Percentiles rank a stretch among this genome's conserved stretches.
Evolutionary conservation across 169 alveolate species (phyloP).

Genomic region (Cryptosporidium ryanae): DNA sequence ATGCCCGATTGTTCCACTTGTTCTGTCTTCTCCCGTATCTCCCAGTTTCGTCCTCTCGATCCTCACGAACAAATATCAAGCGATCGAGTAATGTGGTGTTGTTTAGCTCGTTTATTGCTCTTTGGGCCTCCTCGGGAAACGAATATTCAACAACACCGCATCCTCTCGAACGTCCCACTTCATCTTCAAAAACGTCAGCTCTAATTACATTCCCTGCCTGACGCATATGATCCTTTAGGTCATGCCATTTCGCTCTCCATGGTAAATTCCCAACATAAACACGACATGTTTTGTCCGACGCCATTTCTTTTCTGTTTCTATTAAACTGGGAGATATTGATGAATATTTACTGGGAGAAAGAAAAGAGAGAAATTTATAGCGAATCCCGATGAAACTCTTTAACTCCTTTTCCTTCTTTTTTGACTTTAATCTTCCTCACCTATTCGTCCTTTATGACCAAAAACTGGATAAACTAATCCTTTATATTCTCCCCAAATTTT

Average conservation of each 20-base stretch:
- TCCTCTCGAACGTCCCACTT: slow-evolving; percentile 89
- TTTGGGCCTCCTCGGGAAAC: slow-evolving; percentile 83
- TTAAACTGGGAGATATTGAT: not conserved
- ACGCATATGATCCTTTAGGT: slow-evolving; percentile 90
- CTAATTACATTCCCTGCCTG: slow-evolving; percentile 90
- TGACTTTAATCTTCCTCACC: slow-evolving; percentile 7
- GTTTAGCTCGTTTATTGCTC: slow-evolving; percentile 84
- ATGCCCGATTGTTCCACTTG: slow-evolving; percentile 58
- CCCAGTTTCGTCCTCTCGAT: slow-evolving; percentile 80
- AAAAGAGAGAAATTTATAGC: slow-evolving; percentile 11
- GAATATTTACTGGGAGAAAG: slow-evolving; percentile 17
- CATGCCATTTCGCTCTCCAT: slow-evolving; percentile 91
- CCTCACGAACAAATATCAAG: slow-evolving; percentile 87
- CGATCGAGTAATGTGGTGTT: slow-evolving; percentile 84
- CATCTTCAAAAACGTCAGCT: slow-evolving; percentile 90
- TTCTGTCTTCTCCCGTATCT: slow-evolving; percentile 62
- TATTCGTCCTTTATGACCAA: not conserved
- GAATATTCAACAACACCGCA: slow-evolving; percentile 88
- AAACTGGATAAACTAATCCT: not conserved
- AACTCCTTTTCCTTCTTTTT: slow-evolving; percentile 39
- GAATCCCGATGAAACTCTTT: slow-evolving; percentile 5
- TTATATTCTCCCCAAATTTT: not conserved
- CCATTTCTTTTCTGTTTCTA: slow-evolving; percentile 34
- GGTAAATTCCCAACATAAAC: slow-evolving; percentile 92
- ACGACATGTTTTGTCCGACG: slow-evolving; percentile 83